phyloP scores from a whole-genome alignment of 2,329 filamentous ascomycete genomes.

The Ramichloridium luteum region DNA sequence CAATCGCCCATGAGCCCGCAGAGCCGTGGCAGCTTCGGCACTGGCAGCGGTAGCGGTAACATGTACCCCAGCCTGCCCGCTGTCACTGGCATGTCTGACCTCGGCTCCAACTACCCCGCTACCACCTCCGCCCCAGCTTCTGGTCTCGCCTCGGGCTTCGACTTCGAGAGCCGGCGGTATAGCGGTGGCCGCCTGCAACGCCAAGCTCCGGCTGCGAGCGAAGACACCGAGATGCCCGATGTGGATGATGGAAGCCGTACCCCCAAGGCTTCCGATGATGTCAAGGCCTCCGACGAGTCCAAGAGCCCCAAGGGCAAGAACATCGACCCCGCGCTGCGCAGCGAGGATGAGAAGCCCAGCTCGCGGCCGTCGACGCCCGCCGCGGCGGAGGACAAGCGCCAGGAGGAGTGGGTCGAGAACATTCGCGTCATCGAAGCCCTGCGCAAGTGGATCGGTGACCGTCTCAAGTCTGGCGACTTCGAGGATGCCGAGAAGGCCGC shows the following conservation, averaged over 20 bases:
- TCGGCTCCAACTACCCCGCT: conserved; percentile 45
- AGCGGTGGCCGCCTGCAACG: conserved; percentile 49
- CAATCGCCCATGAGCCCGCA: conserved; percentile 66
- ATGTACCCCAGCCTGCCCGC: conserved; percentile 67
- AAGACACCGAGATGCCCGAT: conserved; percentile 30
- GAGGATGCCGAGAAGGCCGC: conserved; percentile 23
- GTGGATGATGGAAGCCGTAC: conserved; percentile 26
- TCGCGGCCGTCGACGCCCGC: conserved; percentile 19
- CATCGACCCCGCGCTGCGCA: conserved; percentile 28
- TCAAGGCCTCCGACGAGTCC: conserved; percentile 2
- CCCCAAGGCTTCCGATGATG: conserved; percentile 20
- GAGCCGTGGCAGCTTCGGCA: conserved; percentile 41
- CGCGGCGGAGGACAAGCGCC: conserved; percentile 32
- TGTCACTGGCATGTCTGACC: conserved; percentile 52
- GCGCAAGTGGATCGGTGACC: conserved; percentile 43
- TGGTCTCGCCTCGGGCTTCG: conserved; percentile 54
- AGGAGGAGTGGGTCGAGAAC: conserved; percentile 50
- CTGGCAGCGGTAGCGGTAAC: conserved; percentile 34
- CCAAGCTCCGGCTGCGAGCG: conserved; percentile 33
- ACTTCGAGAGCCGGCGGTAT: conserved; percentile 50
- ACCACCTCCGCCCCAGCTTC: conserved; percentile 56
- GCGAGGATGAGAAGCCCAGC: conserved; percentile 18
- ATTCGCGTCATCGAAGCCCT: conserved; percentile 51
- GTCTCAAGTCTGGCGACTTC: conserved; percentile 42
- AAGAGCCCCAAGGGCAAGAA: conserved; percentile 22